A percentile compares a stretch with the other conserved stretches of the same genome.
phyloP scores from a whole-genome alignment of 352 stramenopile genomes.

The Phytophthora podocarpi region DNA sequence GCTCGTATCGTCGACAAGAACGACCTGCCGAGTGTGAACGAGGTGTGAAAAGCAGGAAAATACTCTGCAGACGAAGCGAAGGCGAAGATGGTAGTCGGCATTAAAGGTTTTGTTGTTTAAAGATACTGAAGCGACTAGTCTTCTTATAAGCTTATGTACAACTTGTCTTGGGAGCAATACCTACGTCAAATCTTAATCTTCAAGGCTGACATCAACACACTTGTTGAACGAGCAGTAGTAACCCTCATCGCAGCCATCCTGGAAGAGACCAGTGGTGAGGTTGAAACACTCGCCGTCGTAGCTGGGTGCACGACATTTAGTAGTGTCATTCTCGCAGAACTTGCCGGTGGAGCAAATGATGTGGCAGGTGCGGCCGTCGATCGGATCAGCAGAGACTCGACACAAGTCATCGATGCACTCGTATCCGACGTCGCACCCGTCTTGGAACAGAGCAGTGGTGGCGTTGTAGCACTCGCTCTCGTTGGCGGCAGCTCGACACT shows the following conservation, averaged over 20 bases:
- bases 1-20: slow-evolving; percentile 58
- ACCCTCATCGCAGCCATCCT: slow-evolving; percentile 25
- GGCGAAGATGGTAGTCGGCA: no score
- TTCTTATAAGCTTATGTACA: not conserved
- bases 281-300: slow-evolving; percentile 49
- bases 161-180: no score
- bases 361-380: slow-evolving; percentile 13
- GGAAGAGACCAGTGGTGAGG: slow-evolving; percentile 21
- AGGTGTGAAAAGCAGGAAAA: no score
- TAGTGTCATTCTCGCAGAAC: slow-evolving; percentile 29
- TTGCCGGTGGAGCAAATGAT: slow-evolving; percentile 20
- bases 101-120: no score
- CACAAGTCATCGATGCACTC: slow-evolving; percentile 38
- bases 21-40: slow-evolving; percentile 27
- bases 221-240: slow-evolving; percentile 37
- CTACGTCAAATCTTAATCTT: no score
- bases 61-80: no score
- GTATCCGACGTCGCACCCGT: slow-evolving; percentile 34
- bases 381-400: slow-evolving; percentile 12
- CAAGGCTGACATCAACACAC: slow-evolving; percentile 25
- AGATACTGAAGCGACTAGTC: no score
- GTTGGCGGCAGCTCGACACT: slow-evolving; percentile 25
- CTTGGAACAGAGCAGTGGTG: slow-evolving; percentile 32
- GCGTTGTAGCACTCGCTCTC: slow-evolving; percentile 37
- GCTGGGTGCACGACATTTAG: slow-evolving; percentile 17